Evolutionary conservation across 306 rosid species (phyloP).

Genomic region (Parietaria judaica): DNA sequence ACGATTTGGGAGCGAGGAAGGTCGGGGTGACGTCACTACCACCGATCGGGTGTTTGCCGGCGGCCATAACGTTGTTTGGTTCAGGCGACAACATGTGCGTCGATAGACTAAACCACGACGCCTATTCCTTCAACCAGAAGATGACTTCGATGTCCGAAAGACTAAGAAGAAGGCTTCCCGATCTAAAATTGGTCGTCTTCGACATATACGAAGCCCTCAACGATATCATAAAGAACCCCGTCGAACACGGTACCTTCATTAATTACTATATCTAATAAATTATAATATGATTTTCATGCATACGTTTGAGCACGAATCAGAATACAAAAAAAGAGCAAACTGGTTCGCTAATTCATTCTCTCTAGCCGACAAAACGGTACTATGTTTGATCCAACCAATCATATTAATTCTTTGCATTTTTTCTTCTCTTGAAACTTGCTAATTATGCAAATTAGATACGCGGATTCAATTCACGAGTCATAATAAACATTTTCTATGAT

Average conservation of each 20-base stretch:
- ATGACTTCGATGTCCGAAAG: slow-evolving; percentile 43
- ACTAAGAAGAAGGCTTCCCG: slow-evolving; percentile 35
- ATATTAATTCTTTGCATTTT: too few species aligned
- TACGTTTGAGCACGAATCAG: too few species aligned
- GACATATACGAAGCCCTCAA: slow-evolving; percentile 58
- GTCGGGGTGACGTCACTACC: slow-evolving; percentile 67
- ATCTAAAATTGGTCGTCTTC: slow-evolving; percentile 44
- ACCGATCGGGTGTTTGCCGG: slow-evolving; percentile 65
- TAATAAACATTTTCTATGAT: too few species aligned
- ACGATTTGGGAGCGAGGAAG: slow-evolving; percentile 62
- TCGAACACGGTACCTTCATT: slow-evolving; percentile 41
- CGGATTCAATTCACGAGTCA: too few species aligned
- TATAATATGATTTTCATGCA: background rate
- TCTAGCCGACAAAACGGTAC: too few species aligned
- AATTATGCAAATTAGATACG: too few species aligned
- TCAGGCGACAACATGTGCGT: slow-evolving; percentile 39
- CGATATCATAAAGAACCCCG: slow-evolving; percentile 57
- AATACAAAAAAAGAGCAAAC: too few species aligned
- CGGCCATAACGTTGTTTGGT: slow-evolving; percentile 58
- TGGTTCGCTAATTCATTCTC: too few species aligned
- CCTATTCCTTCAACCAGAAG: slow-evolving; percentile 41
- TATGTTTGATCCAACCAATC: too few species aligned
- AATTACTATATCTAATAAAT: background rate
- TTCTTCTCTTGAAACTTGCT: too few species aligned
- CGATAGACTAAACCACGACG: slow-evolving; percentile 39